Conservation (phyloP, 306 rosid genomes). For the Prunus kanzakura region DNA sequence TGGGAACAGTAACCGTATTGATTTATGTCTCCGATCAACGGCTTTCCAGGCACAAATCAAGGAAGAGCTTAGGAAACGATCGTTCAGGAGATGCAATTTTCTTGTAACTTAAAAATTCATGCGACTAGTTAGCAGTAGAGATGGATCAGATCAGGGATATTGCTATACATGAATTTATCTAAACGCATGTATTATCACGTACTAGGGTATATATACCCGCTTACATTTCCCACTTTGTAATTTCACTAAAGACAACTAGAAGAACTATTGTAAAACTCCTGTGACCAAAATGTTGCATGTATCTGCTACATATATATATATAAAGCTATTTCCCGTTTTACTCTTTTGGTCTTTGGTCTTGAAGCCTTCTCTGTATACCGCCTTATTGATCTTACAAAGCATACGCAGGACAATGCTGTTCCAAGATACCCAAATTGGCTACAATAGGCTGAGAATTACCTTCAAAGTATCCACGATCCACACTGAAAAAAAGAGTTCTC, state of each 20-base stretch:
- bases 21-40: background rate
- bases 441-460: conserved; percentile 34
- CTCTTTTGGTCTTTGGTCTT: background rate
- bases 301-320: conserved; percentile 10
- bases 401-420: conserved; percentile 29
- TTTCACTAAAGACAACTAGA: conserved; percentile 3
- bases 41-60: background rate
- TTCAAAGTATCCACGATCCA: conserved; percentile 33
- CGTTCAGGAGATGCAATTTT: conserved; percentile 1
- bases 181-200: conserved; percentile 10
- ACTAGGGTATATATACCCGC: background rate
- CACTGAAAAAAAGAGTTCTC: conserved; percentile 34
- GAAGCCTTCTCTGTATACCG: conserved; percentile 16
- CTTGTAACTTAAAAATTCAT: background rate
- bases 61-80: background rate
- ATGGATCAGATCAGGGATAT: background rate
- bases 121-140: background rate
- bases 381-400: conserved; percentile 16
- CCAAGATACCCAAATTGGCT: conserved; percentile 36
- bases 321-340: conserved; percentile 10
- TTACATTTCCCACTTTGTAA: conserved; percentile 23
- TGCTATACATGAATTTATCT: conserved; percentile 11
- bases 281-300: background rate
- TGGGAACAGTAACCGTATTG: background rate
- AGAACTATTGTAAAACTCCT: background rate